phyloP scores from a whole-genome alignment of 1,284 basidiomycete species.

The Amylostereum areolatum region DNA sequence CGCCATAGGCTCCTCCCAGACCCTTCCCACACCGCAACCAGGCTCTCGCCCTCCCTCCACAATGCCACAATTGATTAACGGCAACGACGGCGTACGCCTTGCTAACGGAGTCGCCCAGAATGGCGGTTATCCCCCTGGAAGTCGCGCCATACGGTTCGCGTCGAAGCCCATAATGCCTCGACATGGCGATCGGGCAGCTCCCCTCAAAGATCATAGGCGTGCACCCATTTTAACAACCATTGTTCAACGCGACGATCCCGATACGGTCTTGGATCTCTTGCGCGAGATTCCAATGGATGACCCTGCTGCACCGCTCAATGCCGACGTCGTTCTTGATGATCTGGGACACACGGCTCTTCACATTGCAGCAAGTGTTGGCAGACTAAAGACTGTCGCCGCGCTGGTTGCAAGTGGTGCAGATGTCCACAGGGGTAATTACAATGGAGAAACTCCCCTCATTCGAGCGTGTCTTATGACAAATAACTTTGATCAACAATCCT shows the following conservation, averaged over 20 bases:
- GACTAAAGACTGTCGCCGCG: conserved; percentile 60
- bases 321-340: conserved; percentile 86
- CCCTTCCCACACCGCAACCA: conserved; percentile 12
- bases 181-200: conserved; percentile 47
- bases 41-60: not conserved
- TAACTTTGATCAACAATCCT: conserved; percentile 76
- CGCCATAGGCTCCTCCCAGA: conserved; percentile 13
- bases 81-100: conserved; percentile 4
- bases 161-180: conserved; percentile 61
- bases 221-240: conserved; percentile 58
- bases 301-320: conserved; percentile 40
- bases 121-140: conserved; percentile 16
- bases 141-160: conserved; percentile 51
- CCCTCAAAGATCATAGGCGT: conserved; percentile 57
- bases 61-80: conserved; percentile 22
- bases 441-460: conserved; percentile 93
- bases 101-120: no score
- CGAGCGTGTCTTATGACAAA: conserved; percentile 89
- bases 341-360: conserved; percentile 95
- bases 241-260: conserved; percentile 62
- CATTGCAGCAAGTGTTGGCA: conserved; percentile 85
- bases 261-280: conserved; percentile 54
- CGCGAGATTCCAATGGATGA: conserved; percentile 54
- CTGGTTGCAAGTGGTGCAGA: conserved; percentile 77
- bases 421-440: conserved; percentile 84